Percentiles rank a stretch among this genome's conserved stretches.
Evolutionary conservation across 768 basidiomycete genomes (phyloP).

Genomic region (Boletus bicolor): DNA sequence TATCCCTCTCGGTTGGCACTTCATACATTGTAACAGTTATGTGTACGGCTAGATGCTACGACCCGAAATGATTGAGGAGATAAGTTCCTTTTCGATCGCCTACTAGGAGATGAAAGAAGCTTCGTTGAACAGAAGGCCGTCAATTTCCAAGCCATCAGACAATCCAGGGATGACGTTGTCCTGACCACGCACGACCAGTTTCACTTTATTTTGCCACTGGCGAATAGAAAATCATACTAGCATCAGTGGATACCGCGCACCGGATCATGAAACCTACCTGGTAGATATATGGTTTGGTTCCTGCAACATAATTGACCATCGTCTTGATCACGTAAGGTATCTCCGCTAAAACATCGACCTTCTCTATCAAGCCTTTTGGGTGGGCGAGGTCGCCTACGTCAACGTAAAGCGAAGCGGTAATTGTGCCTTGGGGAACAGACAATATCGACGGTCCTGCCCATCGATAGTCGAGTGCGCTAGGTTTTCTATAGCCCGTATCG

Average conservation of each 20-base stretch:
- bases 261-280: conserved; percentile 52
- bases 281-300: conserved; percentile 92
- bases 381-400: conserved; percentile 55
- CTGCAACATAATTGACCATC: conserved; percentile 89
- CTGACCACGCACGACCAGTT: conserved; percentile 45
- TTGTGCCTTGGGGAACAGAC: conserved; percentile 45
- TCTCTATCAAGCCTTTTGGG: conserved; percentile 81
- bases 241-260: not conserved
- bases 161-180: conserved; percentile 40
- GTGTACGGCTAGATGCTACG: conserved; percentile 6
- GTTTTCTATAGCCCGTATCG: conserved; percentile 80
- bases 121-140: conserved; percentile 82
- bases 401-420: conserved; percentile 54
- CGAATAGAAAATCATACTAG: not conserved
- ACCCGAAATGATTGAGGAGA: not conserved
- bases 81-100: not conserved
- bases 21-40: conserved; percentile 7
- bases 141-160: conserved; percentile 42
- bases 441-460: conserved; percentile 76
- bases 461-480: conserved; percentile 62
- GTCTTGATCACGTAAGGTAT: conserved; percentile 91
- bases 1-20: not conserved
- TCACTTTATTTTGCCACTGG: conserved; percentile 59
- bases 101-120: conserved; percentile 79
- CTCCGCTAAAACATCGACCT: conserved; percentile 94